A percentile compares a stretch with the other conserved stretches of the same genome.
These are phyloP conservation scores for Pleurotus tuber-regium DNA, from an alignment of 768 basidiomycete species.

Conservation along the genomic window DNA sequence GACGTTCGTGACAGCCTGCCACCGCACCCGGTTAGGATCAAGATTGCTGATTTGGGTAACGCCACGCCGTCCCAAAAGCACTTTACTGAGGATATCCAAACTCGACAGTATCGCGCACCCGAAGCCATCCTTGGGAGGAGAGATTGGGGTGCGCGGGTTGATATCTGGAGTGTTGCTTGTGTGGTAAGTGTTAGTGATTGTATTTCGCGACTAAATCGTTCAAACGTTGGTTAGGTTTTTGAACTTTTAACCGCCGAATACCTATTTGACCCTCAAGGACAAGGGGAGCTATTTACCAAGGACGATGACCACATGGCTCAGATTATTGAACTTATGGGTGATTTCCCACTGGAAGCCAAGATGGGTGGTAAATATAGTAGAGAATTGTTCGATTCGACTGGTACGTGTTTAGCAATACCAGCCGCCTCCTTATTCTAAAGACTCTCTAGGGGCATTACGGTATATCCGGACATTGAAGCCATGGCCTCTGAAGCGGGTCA, in stretches of 20 bases:
- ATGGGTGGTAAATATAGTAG: conserved; percentile 82
- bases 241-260: conserved; percentile 91
- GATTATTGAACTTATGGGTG: conserved; percentile 88
- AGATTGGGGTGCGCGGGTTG: conserved; percentile 84
- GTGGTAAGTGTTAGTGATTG: conserved; percentile 48
- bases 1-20: conserved; percentile 13
- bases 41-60: conserved; percentile 94
- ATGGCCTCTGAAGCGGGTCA: conserved; percentile 81
- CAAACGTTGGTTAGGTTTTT: conserved; percentile 51
- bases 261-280: conserved; percentile 86
- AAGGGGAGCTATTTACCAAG: conserved; percentile 80
- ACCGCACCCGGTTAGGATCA: conserved; percentile 66
- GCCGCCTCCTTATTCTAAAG: conserved; percentile 9
- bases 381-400: conserved; percentile 78
- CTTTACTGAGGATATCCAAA: conserved; percentile 95
- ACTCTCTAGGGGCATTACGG: conserved; percentile 54
- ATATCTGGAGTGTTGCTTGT: conserved; percentile 92
- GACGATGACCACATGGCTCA: conserved; percentile 97
- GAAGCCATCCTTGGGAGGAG: conserved; percentile 87
- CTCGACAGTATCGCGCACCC: conserved; percentile 93
- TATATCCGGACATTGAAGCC: conserved; percentile 74
- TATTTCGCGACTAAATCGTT: background rate
- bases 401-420: conserved; percentile 24
- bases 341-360: conserved; percentile 69
- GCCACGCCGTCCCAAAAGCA: conserved; percentile 89